A percentile compares a stretch with the other conserved stretches of the same genome.
Conservation (phyloP, 176 grass and related monocot species). For the Avena insularis region DNA sequence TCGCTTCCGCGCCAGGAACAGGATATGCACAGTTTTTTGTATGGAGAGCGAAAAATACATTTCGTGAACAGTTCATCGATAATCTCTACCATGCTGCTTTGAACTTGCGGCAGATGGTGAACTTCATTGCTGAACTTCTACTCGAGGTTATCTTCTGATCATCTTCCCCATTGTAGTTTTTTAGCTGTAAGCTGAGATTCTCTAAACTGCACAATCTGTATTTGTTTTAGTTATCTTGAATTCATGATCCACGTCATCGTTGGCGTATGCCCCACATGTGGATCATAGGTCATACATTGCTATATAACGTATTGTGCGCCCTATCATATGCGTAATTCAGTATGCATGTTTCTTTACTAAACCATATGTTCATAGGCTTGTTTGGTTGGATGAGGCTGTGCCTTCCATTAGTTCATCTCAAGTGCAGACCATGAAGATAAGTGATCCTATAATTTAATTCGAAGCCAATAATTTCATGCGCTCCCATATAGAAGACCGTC, state of each 20-base stretch:
- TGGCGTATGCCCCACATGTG: constrained; percentile 8
- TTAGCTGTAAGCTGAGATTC: constrained; percentile 12
- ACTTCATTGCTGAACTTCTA: constrained; percentile 59
- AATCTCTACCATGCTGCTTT: constrained; percentile 76
- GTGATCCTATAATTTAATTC: not conserved
- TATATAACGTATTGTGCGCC: not conserved
- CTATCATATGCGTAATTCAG: constrained; percentile 9
- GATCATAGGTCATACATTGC: constrained; percentile 14
- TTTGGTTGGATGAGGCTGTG: constrained; percentile 1
- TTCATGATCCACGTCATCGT: constrained; percentile 11
- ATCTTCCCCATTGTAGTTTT: constrained; percentile 17
- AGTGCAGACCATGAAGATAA: not conserved
- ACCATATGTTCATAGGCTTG: not conserved
- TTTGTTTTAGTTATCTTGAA: constrained; percentile 19
- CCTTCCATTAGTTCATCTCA: constrained; percentile 20
- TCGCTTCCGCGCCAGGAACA: constrained; percentile 38
- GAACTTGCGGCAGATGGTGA: constrained; percentile 69
- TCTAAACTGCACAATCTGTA: constrained; percentile 3
- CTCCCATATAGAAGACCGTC: not conserved
- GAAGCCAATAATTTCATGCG: not conserved
- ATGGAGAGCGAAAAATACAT: constrained; percentile 65
- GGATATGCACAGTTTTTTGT: constrained; percentile 57
- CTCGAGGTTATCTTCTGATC: constrained; percentile 54
- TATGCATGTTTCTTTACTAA: constrained; percentile 16
- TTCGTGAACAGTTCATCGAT: constrained; percentile 60